Percentiles rank a stretch among this genome's conserved stretches.
phyloP scores from a whole-genome alignment of 495 filamentous ascomycete species.

The Aspergillus panamensis region DNA sequence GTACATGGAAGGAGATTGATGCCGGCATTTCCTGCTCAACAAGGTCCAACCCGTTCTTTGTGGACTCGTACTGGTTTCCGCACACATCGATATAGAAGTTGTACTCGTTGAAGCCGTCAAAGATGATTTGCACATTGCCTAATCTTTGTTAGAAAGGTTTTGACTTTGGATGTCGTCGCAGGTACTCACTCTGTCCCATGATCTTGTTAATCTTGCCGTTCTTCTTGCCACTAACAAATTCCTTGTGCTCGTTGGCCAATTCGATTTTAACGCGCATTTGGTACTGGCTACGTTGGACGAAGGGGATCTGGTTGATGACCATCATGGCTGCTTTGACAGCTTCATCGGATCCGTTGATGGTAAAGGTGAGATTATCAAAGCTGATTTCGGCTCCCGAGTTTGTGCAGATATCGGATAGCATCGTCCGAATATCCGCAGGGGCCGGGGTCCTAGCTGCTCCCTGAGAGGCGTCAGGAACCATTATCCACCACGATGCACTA shows the following conservation, averaged over 20 bases:
- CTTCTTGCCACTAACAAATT: constrained; percentile 99
- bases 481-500: constrained; percentile 92
- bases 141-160: not conserved
- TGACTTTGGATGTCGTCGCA: not conserved
- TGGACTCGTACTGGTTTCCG: constrained; percentile 83
- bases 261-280: constrained; percentile 97
- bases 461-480: constrained; percentile 66
- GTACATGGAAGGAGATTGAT: constrained; percentile 97
- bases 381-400: constrained; percentile 93
- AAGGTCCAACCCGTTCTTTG: constrained; percentile 83
- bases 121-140: constrained; percentile 96
- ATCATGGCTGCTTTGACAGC: constrained; percentile 89
- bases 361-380: constrained; percentile 90
- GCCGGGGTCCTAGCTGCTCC: constrained; percentile 61
- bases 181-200: constrained; percentile 82
- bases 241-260: constrained; percentile 98
- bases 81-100: constrained; percentile 99
- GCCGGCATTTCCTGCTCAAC: constrained; percentile 99
- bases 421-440: constrained; percentile 71
- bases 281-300: constrained; percentile 80
- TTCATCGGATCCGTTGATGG: constrained; percentile 92
- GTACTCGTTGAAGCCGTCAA: constrained; percentile 98
- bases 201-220: constrained; percentile 99
- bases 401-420: constrained; percentile 93
- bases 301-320: constrained; percentile 87